These are phyloP conservation scores for Aspergillus arachidicola DNA, from an alignment of 2,329 filamentous ascomycete species.

Conservation along the genomic window DNA sequence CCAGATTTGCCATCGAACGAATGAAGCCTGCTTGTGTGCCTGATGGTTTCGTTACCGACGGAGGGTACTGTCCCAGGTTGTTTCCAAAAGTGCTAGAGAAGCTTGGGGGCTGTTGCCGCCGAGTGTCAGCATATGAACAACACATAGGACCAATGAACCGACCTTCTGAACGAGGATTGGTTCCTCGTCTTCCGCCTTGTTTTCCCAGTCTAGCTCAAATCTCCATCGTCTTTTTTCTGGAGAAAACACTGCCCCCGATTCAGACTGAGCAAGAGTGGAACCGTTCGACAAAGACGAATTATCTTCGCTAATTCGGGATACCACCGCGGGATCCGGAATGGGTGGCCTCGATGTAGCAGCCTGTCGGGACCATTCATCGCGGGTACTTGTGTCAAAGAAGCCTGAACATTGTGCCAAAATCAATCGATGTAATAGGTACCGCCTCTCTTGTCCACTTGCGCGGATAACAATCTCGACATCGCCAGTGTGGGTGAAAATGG, in stretches of 20 bases:
- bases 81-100: conserved; percentile 62
- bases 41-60: conserved; percentile 65
- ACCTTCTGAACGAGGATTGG: conserved; percentile 88
- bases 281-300: conserved; percentile 38
- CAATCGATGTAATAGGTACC: conserved; percentile 84
- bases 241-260: conserved; percentile 43
- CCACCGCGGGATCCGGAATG: conserved; percentile 40
- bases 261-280: conserved; percentile 40
- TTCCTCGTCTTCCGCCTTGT: conserved; percentile 69
- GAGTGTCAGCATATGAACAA: not conserved
- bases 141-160: conserved; percentile 20
- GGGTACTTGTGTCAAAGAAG: conserved; percentile 83
- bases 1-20: conserved; percentile 81
- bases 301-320: conserved; percentile 41
- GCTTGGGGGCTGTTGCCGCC: conserved; percentile 32
- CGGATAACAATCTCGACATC: conserved; percentile 88
- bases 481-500: conserved; percentile 83
- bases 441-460: conserved; percentile 70
- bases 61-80: conserved; percentile 46
- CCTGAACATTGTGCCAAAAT: conserved; percentile 88
- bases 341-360: conserved; percentile 44
- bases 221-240: conserved; percentile 70
- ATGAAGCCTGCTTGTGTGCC: conserved; percentile 72
- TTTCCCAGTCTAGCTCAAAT: conserved; percentile 82
- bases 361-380: conserved; percentile 70